Conservation (phyloP, 768 basidiomycete genomes). For the Myochromella boudieri region DNA sequence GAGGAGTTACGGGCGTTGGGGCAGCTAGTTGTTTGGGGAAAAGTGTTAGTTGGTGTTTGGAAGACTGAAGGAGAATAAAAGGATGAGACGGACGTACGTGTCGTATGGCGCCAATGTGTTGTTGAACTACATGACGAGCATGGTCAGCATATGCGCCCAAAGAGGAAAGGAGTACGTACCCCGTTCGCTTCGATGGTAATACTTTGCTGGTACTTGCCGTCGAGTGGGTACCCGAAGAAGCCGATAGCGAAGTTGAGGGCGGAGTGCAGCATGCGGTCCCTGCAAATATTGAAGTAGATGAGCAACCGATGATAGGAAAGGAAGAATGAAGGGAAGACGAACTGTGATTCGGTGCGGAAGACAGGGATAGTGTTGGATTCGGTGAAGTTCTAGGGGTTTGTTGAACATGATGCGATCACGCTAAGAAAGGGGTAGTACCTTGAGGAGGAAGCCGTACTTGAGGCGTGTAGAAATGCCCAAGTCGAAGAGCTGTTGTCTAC, state of each 20-base stretch:
- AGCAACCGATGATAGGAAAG: background rate
- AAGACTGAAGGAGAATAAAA: too few species aligned
- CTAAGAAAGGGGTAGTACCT: conserved; percentile 32
- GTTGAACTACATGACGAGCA: conserved; percentile 52
- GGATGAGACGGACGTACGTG: conserved; percentile 48
- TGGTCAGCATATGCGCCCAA: background rate
- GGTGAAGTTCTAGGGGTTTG: conserved; percentile 50
- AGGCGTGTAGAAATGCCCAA: conserved; percentile 70
- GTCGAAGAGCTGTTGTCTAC: conserved; percentile 81
- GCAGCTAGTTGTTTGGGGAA: conserved; percentile 44
- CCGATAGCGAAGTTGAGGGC: conserved; percentile 70
- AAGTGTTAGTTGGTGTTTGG: too few species aligned
- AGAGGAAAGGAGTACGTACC: conserved; percentile 36
- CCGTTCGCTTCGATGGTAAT: conserved; percentile 68
- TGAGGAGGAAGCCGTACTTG: conserved; percentile 77
- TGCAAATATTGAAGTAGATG: conserved; percentile 24
- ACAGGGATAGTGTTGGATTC: conserved; percentile 64
- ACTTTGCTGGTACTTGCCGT: conserved; percentile 72
- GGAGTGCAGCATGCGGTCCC: conserved; percentile 72
- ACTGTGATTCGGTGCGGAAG: conserved; percentile 80
- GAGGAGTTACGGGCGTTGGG: conserved; percentile 50
- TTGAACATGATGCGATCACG: background rate
- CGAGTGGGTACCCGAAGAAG: conserved; percentile 75
- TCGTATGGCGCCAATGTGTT: conserved; percentile 86
- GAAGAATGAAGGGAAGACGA: conserved; percentile 16